These are phyloP conservation scores for Xylariales sp. DNA, from an alignment of 2,329 filamentous ascomycete genomes.

Conservation along the genomic window DNA sequence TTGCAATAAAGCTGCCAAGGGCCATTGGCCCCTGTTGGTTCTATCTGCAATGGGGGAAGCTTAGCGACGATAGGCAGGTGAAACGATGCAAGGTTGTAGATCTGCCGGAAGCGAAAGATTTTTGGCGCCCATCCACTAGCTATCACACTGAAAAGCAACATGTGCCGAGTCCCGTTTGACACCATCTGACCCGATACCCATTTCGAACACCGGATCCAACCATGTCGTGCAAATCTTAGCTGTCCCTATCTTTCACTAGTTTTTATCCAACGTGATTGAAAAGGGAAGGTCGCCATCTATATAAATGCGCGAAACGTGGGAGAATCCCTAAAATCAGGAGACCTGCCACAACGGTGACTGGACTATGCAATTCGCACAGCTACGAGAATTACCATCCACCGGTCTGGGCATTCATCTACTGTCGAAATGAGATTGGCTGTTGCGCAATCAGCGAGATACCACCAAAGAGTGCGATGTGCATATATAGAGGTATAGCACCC, in stretches of 20 bases:
- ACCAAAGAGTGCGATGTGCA: neutral
- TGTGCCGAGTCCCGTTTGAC: conserved; percentile 3
- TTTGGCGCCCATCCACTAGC: neutral
- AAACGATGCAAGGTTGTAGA: conserved; percentile 1
- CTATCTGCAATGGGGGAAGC: too few species aligned
- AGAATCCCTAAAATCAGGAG: neutral
- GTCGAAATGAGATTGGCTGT: conserved; percentile 1
- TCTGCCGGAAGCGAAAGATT: conserved; percentile 8
- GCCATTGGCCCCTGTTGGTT: too few species aligned
- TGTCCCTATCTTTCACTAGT: neutral
- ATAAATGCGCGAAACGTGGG: too few species aligned
- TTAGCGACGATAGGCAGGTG: conserved; percentile 10
- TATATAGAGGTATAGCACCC: neutral
- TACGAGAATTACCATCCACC: neutral
- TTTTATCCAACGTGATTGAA: too few species aligned
- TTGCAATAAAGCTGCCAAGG: conserved; percentile 4
- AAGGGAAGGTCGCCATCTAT: too few species aligned
- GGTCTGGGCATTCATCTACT: conserved; percentile 2
- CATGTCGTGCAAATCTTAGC: neutral
- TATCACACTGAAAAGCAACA: neutral
- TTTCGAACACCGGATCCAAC: neutral
- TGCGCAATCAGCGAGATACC: neutral
- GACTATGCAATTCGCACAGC: neutral
- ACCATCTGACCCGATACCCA: neutral
- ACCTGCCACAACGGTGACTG: neutral